A percentile compares a stretch with the other conserved stretches of the same genome.
phyloP scores from a whole-genome alignment of 164 flowering plant genomes.

The Malania oleifera region DNA sequence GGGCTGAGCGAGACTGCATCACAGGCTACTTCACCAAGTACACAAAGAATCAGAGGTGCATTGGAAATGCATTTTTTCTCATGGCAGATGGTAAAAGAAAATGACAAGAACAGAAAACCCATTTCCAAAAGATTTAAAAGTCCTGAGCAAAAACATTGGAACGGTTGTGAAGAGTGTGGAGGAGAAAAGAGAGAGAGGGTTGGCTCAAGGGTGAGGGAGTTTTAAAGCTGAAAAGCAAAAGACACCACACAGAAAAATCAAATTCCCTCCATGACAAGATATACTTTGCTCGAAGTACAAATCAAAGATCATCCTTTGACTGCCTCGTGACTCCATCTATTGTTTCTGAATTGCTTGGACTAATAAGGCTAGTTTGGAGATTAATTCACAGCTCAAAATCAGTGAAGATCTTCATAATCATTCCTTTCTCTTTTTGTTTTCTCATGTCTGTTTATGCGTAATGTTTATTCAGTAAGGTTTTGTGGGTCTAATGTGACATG shows the following conservation, averaged over 20 bases:
- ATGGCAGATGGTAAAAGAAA: conserved; percentile 9
- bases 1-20: too few relatives aligned
- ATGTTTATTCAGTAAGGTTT: too few relatives aligned
- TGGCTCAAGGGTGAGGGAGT: not conserved
- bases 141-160: conserved; percentile 4
- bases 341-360: conserved; percentile 1
- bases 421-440: not conserved
- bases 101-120: conserved; percentile 1
- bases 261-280: conserved; percentile 15
- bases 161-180: not conserved
- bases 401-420: too few relatives aligned
- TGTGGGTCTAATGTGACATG: too few relatives aligned
- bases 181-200: conserved; percentile 3
- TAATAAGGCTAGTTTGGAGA: conserved; percentile 3
- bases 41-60: too few relatives aligned
- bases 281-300: conserved; percentile 37
- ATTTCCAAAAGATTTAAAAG: not conserved
- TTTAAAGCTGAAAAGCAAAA: conserved; percentile 37
- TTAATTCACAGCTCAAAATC: too few relatives aligned
- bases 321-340: conserved; percentile 23
- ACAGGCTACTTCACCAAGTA: too few relatives aligned
- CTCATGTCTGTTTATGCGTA: too few relatives aligned
- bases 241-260: conserved; percentile 19
- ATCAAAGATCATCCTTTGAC: conserved; percentile 37
- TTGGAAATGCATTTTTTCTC: too few relatives aligned